These are phyloP conservation scores for Angophora floribunda DNA, from an alignment of 345 rosid genomes.

Conservation along the genomic window DNA sequence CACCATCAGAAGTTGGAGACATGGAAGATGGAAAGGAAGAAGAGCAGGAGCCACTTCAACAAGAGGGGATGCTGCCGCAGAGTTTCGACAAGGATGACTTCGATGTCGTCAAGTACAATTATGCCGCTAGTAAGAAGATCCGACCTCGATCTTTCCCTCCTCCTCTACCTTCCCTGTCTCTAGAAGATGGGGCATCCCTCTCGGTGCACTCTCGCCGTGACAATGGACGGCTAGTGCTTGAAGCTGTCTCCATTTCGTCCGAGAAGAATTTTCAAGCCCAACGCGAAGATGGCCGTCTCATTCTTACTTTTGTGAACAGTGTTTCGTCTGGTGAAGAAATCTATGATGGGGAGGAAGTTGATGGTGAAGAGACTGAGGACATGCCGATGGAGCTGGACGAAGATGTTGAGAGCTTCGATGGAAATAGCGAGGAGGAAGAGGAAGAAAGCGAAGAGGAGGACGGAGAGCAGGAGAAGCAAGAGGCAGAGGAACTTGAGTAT, in stretches of 20 bases:
- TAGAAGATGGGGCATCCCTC: slow-evolving; percentile 39
- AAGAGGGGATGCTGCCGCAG: not conserved
- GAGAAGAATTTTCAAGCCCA: slow-evolving; percentile 65
- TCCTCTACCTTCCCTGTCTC: slow-evolving; percentile 60
- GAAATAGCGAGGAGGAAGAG: not conserved
- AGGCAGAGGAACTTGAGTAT: not conserved
- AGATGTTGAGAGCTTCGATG: not conserved
- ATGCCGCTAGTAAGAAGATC: slow-evolving; percentile 7
- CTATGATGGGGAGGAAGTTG: not conserved
- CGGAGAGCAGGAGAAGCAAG: not conserved
- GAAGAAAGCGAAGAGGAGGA: slow-evolving; percentile 9
- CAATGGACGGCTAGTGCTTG: slow-evolving; percentile 82
- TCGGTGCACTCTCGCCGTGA: slow-evolving; percentile 72
- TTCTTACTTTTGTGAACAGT: slow-evolving; percentile 42
- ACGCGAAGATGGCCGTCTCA: slow-evolving; percentile 80
- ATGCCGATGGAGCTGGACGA: not conserved
- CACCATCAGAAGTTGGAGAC: slow-evolving; percentile 50
- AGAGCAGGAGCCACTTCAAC: not conserved
- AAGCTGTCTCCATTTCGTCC: slow-evolving; percentile 68
- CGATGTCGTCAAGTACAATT: not conserved
- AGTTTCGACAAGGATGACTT: not conserved
- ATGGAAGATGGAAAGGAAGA: slow-evolving; percentile 24
- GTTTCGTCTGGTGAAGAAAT: not conserved
- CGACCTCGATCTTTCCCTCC: slow-evolving; percentile 63
- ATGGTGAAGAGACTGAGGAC: not conserved